These are phyloP conservation scores for Penicillium sp. DNA, from an alignment of 2,329 filamentous ascomycete species.

Conservation along the genomic window DNA sequence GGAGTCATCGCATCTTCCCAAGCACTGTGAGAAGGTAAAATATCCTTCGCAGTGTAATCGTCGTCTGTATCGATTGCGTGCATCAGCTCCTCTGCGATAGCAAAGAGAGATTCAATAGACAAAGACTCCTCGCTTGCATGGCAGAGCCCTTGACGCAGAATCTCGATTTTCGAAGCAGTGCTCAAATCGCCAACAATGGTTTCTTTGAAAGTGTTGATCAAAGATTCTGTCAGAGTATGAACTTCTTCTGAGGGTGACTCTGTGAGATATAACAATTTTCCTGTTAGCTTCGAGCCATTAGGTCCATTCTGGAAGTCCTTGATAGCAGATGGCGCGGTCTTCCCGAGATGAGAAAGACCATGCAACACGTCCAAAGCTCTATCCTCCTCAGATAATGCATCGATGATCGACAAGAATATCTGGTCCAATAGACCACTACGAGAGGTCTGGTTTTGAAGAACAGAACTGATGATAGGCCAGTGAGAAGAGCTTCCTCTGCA, in stretches of 20 bases:
- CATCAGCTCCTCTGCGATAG: constrained; percentile 53
- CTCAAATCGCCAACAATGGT: constrained; percentile 41
- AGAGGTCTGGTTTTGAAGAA: constrained; percentile 40
- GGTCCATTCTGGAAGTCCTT: constrained; percentile 45
- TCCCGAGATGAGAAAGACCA: constrained; percentile 48
- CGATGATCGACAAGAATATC: constrained; percentile 41
- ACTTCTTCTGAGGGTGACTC: constrained; percentile 56
- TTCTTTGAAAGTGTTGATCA: constrained; percentile 35
- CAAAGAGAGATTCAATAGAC: constrained; percentile 56
- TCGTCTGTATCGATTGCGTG: constrained; percentile 32
- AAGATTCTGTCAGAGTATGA: constrained; percentile 41
- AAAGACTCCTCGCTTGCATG: constrained; percentile 46
- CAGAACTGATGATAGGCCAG: constrained; percentile 42
- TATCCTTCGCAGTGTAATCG: constrained; percentile 34
- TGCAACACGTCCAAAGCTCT: constrained; percentile 38
- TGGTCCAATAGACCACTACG: constrained; percentile 33
- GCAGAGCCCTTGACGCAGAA: constrained; percentile 54
- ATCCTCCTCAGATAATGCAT: constrained; percentile 42
- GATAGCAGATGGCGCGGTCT: constrained; percentile 42
- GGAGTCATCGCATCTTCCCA: constrained; percentile 66
- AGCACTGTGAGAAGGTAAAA: constrained; percentile 63
- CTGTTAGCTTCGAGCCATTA: constrained; percentile 53
- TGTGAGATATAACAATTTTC: constrained; percentile 53
- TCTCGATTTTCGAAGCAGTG: constrained; percentile 50
- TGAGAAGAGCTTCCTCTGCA: constrained; percentile 35